Conservation (phyloP, 441 rosid species). For the Syzygium syzygioides region DNA sequence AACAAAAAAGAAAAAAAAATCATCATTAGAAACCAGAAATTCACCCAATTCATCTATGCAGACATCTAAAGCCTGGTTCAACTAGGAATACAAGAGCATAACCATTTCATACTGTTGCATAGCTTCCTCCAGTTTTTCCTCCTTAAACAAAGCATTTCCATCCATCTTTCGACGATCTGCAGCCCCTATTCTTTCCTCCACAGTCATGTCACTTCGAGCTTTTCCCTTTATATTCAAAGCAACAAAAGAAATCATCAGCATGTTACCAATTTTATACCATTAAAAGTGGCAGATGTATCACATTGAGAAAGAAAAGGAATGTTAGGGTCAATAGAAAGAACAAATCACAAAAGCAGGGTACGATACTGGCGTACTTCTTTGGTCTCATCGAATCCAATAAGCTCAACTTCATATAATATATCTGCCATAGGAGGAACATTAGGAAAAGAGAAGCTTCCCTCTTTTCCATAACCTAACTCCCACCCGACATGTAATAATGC, state of each 20-base stretch:
- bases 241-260: not conserved
- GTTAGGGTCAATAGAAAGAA: not conserved
- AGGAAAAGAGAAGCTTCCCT: slow-evolving; percentile 92
- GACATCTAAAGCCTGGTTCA: not conserved
- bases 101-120: slow-evolving; percentile 99
- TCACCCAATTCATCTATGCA: not conserved
- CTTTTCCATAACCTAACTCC: slow-evolving; percentile 93
- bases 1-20: not conserved
- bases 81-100: slow-evolving; percentile 21
- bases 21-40: not conserved
- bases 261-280: not conserved
- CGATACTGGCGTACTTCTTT: slow-evolving; percentile 56
- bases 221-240: slow-evolving; percentile 54
- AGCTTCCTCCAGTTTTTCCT: slow-evolving; percentile 88
- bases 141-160: slow-evolving; percentile 77
- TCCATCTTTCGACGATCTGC: slow-evolving; percentile 96
- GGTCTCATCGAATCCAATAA: slow-evolving; percentile 90
- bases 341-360: not conserved
- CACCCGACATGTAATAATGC: slow-evolving; percentile 74
- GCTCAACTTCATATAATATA: slow-evolving; percentile 79
- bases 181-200: slow-evolving; percentile 87
- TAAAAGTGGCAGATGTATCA: not conserved
- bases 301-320: not conserved
- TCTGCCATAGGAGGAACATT: slow-evolving; percentile 93
- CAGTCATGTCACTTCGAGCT: slow-evolving; percentile 93